Evolutionary conservation across 768 basidiomycete genomes (phyloP), one percentile per base, ranked within the genome.

Genomic region (Lactarius sp.): DNA sequence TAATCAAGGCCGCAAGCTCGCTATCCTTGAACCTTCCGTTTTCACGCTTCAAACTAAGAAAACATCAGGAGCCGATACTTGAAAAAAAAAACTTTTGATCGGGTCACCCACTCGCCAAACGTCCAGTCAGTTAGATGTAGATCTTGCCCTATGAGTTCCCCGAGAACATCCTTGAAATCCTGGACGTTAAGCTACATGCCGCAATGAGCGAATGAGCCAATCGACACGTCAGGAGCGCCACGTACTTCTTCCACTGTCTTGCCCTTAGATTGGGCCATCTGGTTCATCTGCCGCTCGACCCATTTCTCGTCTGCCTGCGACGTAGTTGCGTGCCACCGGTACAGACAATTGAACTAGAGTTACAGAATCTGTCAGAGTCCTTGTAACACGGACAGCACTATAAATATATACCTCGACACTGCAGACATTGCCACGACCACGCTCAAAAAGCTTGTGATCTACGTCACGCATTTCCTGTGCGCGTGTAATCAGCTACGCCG

Each of bases 311-410:
- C 91, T 58, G 81, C 79, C 16, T 70, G 68, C 50, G 87, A 90
- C 0, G 87, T 90, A 0, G 91, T 92, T 1, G 92, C 86, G 52
- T 94, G 92, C 92, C 92, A 84, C 79, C 88, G 83, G 73, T 93
- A 93, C 60, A 93, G 75, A 69, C 87, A 88, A 69, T 93, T 93
- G 77, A 93, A 93, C 87, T 90, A 44, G 10, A 68, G 39, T 7
- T 16, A n/a, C 14, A 51, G 44, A 50, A 22, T 60, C 18, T 47
- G 44, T 36, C 51, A 34, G 20, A 6, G 42, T 4, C 13, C 27
- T 27, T 13, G 4, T 49, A n/a, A 51, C 12, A 12, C 36, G 31
- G 13, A 47, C 8, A 33, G 18, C 7, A 14, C 16, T 1, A 2
- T 1, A 20, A 52, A 14, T 44, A 62, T 18, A 50, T 65, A 88